Evolutionary conservation across 768 basidiomycete species (phyloP).

Genomic region (Naganishia vishniacii): DNA sequence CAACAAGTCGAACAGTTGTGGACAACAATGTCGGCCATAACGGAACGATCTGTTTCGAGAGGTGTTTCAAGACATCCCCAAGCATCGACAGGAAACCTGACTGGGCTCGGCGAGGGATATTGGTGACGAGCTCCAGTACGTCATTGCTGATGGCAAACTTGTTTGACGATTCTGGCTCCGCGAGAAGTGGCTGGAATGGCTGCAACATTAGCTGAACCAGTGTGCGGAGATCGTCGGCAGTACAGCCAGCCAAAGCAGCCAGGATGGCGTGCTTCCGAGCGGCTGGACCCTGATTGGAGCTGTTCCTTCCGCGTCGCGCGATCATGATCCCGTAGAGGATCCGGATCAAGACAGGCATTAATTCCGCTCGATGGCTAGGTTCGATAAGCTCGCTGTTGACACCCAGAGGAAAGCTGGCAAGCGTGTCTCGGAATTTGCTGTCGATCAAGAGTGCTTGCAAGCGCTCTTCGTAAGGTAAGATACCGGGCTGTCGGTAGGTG

Average conservation of each 20-base stretch:
- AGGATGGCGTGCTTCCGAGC: conserved; percentile 72
- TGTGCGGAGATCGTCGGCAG: conserved; percentile 65
- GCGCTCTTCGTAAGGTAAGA: conserved; percentile 60
- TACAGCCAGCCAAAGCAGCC: conserved; percentile 63
- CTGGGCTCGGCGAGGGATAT: conserved; percentile 46
- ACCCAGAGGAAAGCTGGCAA: conserved; percentile 63
- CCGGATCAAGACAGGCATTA: conserved; percentile 66
- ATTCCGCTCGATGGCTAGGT: conserved; percentile 57
- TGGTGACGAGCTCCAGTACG: background rate
- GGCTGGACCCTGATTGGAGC: conserved; percentile 57
- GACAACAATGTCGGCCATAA: conserved; percentile 74
- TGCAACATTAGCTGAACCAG: conserved; percentile 82
- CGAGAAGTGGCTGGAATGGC: conserved; percentile 53
- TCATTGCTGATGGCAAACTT: conserved; percentile 17
- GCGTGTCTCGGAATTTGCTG: conserved; percentile 79
- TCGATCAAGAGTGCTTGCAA: conserved; percentile 72
- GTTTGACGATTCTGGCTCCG: conserved; percentile 30
- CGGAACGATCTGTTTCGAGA: conserved; percentile 64
- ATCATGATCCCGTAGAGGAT: conserved; percentile 83
- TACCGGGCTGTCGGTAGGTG: conserved; percentile 67
- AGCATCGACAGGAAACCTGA: conserved; percentile 78
- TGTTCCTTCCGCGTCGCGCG: conserved; percentile 63
- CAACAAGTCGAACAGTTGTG: conserved; percentile 62
- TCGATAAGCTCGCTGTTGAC: conserved; percentile 56
- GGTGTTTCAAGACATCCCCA: conserved; percentile 72